phyloP scores from a whole-genome alignment of 805 yeast species.

The Cyberlindnera euphorbiiphila region DNA sequence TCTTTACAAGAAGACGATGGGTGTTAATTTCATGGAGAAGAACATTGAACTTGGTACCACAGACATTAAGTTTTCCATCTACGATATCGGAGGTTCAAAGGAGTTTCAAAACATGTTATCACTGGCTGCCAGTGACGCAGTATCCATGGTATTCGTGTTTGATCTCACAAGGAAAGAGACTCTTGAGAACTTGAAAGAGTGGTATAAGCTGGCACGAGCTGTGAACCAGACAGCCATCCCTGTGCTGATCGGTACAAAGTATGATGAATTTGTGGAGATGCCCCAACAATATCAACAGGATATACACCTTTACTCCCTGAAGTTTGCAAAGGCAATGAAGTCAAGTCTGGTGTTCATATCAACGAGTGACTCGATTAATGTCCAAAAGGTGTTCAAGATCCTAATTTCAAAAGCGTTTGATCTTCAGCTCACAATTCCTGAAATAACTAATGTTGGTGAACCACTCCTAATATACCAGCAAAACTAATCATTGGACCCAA shows the following conservation, averaged over 20 bases:
- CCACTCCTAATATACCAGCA: constrained; percentile 53
- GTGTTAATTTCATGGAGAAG: constrained; percentile 93
- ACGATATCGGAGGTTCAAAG: constrained; percentile 96
- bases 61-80: constrained; percentile 83
- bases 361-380: constrained; percentile 86
- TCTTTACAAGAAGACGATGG: constrained; percentile 88
- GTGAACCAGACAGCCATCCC: constrained; percentile 90
- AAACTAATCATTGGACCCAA: too few species aligned
- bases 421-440: constrained; percentile 69
- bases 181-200: constrained; percentile 81
- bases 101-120: constrained; percentile 96
- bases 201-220: constrained; percentile 92
- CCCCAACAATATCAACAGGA: constrained; percentile 79
- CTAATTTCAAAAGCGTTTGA: constrained; percentile 89
- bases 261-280: constrained; percentile 78
- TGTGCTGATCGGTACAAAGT: constrained; percentile 87
- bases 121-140: constrained; percentile 86
- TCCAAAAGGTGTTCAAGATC: constrained; percentile 90
- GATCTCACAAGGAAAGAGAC: constrained; percentile 86
- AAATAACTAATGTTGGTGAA: constrained; percentile 82
- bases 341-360: constrained; percentile 84
- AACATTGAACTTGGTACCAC: constrained; percentile 80
- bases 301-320: constrained; percentile 75
- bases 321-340: constrained; percentile 86
- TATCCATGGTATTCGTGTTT: constrained; percentile 84